phyloP scores from a whole-genome alignment of 208 protist species.

The Leptomonas seymouri region DNA sequence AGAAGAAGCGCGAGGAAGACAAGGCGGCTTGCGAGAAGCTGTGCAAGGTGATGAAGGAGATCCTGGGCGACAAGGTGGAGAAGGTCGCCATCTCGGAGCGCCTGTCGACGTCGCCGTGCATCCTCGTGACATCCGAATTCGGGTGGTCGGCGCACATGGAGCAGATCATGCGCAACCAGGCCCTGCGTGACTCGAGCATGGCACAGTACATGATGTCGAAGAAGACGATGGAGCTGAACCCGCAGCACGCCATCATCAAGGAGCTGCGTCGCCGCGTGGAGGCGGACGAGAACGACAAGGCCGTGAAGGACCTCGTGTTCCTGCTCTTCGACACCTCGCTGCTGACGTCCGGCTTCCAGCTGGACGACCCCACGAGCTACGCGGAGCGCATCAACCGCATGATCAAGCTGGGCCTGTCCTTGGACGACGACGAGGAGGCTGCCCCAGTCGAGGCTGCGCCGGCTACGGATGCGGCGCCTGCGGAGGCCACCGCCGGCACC shows the following conservation, averaged over 20 bases:
- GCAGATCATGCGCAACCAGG: constrained; percentile 97
- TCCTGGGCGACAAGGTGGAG: constrained; percentile 78
- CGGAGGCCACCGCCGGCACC: no score
- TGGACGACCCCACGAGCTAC: constrained; percentile 79
- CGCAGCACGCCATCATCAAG: constrained; percentile 96
- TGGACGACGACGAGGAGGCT: constrained; percentile 74
- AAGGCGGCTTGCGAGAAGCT: no score
- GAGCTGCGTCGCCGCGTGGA: constrained; percentile 91
- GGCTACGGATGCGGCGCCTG: no score
- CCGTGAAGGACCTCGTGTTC: constrained; percentile 88
- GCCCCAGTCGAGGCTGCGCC: no score
- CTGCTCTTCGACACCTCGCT: constrained; percentile 97
- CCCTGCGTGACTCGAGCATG: constrained; percentile 68
- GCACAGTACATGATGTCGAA: constrained; percentile 53
- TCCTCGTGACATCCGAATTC: constrained; percentile 93
- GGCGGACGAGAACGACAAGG: constrained; percentile 84
- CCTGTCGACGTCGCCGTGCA: constrained; percentile 93
- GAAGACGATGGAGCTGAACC: constrained; percentile 98
- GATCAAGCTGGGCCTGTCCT: constrained; percentile 83
- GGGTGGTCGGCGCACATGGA: constrained; percentile 98
- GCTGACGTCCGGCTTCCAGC: constrained; percentile 94
- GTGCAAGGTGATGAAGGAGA: constrained; percentile 85
- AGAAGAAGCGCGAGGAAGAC: constrained; percentile 94
- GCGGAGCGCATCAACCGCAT: constrained; percentile 89
- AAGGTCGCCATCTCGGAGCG: constrained; percentile 95